Evolutionary conservation across 257 asterid species (phyloP).

Genomic region (Solanum tarijense): DNA sequence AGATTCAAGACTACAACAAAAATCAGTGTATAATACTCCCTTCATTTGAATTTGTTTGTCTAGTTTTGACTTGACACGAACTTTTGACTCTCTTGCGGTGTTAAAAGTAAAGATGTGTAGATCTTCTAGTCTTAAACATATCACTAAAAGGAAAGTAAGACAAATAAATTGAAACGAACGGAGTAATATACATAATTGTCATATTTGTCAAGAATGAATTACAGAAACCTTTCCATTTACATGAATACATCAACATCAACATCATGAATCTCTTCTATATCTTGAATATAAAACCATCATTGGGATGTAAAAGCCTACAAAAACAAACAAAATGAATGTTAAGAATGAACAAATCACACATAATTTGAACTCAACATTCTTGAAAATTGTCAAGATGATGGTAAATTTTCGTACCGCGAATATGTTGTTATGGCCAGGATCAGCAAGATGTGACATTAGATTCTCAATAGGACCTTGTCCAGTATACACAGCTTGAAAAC

Average conservation of each 20-base stretch:
- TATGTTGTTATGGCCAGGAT: conserved; percentile 83
- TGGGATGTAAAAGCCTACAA: conserved; percentile 56
- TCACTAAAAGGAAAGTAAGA: neutral
- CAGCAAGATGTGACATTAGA: conserved; percentile 63
- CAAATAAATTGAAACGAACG: neutral
- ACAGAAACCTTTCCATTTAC: neutral
- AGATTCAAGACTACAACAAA: no score
- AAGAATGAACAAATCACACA: neutral
- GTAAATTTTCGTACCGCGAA: conserved; percentile 35
- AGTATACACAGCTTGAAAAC: conserved; percentile 73
- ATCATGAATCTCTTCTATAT: neutral
- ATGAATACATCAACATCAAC: neutral
- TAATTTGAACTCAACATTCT: neutral
- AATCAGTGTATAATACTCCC: neutral
- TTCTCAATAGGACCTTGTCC: conserved; percentile 68
- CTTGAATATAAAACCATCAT: neutral
- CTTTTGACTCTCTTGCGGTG: neutral
- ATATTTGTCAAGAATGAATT: neutral
- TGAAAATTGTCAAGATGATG: neutral
- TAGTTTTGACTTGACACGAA: neutral
- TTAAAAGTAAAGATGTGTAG: neutral
- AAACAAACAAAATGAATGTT: neutral
- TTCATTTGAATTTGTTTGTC: neutral
- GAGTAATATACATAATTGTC: neutral
- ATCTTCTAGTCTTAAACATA: no score